Conservation (phyloP, 2,329 filamentous ascomycete species). For the Diaporthe vexans region DNA sequence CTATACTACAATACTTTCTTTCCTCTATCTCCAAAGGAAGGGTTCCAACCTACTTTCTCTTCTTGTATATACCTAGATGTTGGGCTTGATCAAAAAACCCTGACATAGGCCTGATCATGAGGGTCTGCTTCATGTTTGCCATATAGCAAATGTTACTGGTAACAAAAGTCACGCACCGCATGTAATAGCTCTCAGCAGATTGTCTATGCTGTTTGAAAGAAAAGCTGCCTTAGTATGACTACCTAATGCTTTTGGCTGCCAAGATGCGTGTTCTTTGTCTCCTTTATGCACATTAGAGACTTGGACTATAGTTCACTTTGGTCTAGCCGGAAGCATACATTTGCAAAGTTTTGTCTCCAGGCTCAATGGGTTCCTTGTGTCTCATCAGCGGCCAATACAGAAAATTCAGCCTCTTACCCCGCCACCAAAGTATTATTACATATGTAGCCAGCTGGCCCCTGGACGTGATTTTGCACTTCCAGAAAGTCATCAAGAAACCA, state of each 20-base stretch:
- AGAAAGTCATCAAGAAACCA: too few relatives aligned
- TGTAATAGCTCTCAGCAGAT: neutral
- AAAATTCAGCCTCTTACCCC: neutral
- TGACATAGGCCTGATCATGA: neutral
- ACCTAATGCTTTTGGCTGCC: neutral
- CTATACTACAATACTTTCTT: neutral
- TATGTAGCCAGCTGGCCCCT: neutral
- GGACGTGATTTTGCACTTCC: too few relatives aligned
- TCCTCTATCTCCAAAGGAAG: neutral
- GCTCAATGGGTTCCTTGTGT: neutral
- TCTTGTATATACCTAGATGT: neutral
- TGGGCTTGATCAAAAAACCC: neutral
- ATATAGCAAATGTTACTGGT: neutral
- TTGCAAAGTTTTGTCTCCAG: neutral
- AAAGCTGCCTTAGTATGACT: neutral
- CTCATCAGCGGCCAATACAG: neutral
- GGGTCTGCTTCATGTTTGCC: slow-evolving; percentile 7
- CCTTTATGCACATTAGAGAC: too few relatives aligned
- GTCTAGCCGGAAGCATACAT: neutral
- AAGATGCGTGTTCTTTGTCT: neutral
- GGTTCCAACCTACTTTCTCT: neutral
- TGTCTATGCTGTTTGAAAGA: neutral
- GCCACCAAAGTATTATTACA: neutral
- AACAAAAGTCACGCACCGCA: neutral
- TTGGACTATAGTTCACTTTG: neutral